These are phyloP conservation scores for Verticillium longisporum DNA, from an alignment of 2,329 filamentous ascomycete genomes.

Conservation along the genomic window DNA sequence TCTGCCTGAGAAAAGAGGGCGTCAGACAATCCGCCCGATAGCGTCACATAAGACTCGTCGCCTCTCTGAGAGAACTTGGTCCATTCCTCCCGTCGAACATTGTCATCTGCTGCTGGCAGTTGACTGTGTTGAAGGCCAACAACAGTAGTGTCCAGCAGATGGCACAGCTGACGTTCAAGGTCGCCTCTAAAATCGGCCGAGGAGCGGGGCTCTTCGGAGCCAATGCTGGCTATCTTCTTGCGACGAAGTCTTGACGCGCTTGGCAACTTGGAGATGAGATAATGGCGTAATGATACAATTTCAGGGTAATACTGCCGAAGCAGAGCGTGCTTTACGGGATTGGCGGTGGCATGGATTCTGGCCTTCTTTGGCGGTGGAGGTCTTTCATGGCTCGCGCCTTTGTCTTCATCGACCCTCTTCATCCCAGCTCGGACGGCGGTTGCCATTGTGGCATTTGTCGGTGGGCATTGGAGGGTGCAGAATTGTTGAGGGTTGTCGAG, in stretches of 20 bases:
- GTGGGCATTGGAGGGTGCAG: neutral
- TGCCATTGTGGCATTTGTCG: neutral
- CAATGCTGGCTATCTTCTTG: constrained; percentile 46
- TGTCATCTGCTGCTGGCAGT: constrained; percentile 19
- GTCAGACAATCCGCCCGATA: constrained; percentile 37
- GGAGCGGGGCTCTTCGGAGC: constrained; percentile 16
- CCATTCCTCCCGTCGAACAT: constrained; percentile 48
- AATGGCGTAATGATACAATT: constrained; percentile 62
- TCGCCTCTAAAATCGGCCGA: constrained; percentile 17
- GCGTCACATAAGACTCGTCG: constrained; percentile 49
- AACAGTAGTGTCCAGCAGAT: constrained; percentile 62
- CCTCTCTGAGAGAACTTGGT: constrained; percentile 54
- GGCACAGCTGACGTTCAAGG: constrained; percentile 36
- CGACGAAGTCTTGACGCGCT: constrained; percentile 55
- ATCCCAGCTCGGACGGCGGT: neutral
- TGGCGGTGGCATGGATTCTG: neutral
- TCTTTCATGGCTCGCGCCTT: neutral
- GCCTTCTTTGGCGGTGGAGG: constrained; percentile 1
- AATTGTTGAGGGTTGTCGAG: neutral
- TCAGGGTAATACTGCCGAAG: constrained; percentile 42
- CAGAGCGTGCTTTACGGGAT: constrained; percentile 6
- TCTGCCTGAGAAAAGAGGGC: constrained; percentile 54
- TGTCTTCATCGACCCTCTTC: neutral
- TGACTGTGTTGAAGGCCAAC: constrained; percentile 33
- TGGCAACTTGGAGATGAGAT: constrained; percentile 61